Base-by-base conservation (phyloP, 1,284 basidiomycete species). In the Marasmius tenuissimus region DNA sequence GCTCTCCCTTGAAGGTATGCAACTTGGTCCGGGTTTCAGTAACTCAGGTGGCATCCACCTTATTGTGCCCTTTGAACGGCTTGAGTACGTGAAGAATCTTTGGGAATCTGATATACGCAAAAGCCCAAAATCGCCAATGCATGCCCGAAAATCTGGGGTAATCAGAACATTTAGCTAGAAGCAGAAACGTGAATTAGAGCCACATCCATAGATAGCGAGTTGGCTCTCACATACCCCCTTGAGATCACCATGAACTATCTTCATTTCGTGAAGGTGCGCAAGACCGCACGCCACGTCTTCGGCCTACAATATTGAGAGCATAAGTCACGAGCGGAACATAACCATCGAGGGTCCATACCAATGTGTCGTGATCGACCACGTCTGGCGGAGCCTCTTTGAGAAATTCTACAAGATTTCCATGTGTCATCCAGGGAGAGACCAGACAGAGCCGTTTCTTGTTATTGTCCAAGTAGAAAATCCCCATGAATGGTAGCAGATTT, bases 71-170 rank as follows among this genome's bases (percentile, higher is more conserved):
- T 47, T 27, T 3, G 22, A 20, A 37, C 40, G 57, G 27, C 38
- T 34, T 18, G 57, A 52, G 14, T 37, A 8, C 33, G 57, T 22
- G 22, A 42, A 18, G 9, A 14, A 53, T 33, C 11, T 18, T 20
- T 56, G 37, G 39, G 54, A 20, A 16, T 35, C 37, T 7, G 42
- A 22, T 20, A 49, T 34, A 11, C 40, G 42, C 18, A 42, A 38
- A 10, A 50, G 37, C 8, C 57, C 57, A 34, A 58, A 58, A 22
- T 58, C 57, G 8, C 37, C 57, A 14, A 58, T 37, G 33, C 57
- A 48, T 10, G 42, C 40, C 10, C 47, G 20, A 10, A 22, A 27
- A 34, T 47, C 20, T 10, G 37, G 18, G 16, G 40, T 49, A n/a
- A 58, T 45, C 27, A 58, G 38, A 38, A 58, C 34, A 38, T 57